Evolutionary conservation across 2,329 filamentous ascomycete species (phyloP).

Genomic region (Cordyceps fumosorosea): DNA sequence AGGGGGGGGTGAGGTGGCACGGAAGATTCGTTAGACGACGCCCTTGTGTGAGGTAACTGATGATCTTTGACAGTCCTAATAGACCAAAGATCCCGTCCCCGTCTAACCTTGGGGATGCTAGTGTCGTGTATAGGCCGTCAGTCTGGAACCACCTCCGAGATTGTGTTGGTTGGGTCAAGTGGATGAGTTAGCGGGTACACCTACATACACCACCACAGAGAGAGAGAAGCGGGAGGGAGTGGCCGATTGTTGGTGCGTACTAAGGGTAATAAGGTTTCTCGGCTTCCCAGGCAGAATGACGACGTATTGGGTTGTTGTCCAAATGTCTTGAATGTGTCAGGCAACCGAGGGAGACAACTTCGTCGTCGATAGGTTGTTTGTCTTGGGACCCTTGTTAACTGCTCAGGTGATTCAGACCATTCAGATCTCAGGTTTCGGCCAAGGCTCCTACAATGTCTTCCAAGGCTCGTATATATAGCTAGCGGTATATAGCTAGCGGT

Average conservation of each 20-base stretch:
- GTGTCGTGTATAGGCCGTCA: not conserved
- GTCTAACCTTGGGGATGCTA: not conserved
- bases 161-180: conserved; percentile 6
- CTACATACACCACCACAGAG: not conserved
- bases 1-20: not conserved
- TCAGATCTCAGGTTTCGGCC: not conserved
- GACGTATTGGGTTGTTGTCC: not conserved
- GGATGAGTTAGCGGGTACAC: not conserved
- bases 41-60: not conserved
- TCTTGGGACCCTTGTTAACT: not conserved
- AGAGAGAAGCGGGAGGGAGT: not conserved
- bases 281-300: not conserved
- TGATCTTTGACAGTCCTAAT: not conserved
- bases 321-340: not conserved
- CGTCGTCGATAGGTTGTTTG: not conserved
- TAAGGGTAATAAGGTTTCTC: not conserved
- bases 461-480: not conserved
- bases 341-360: not conserved
- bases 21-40: not conserved
- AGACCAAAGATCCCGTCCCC: not conserved
- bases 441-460: not conserved
- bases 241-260: not conserved
- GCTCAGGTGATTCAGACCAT: too few species aligned
- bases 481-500: not conserved
- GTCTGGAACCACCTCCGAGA: not conserved